Base-by-base conservation (phyloP, 75 land plant genomes). In the Sequoia sempervirens region DNA sequence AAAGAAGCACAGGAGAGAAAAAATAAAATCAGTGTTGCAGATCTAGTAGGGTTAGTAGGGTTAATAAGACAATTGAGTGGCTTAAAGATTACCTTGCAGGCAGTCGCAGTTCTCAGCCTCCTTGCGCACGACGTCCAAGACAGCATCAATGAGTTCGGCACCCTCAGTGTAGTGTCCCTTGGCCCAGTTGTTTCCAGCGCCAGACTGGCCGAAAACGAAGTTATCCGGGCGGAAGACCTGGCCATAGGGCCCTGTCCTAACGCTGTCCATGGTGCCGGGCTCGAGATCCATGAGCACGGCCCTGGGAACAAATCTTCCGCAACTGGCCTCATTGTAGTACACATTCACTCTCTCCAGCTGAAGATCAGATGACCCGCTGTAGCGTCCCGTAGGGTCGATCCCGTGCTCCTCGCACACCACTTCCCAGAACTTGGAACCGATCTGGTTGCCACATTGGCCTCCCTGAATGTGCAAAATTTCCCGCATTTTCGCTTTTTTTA, bases 361-460 rank as follows among this genome's bases (percentile, higher is more conserved):
- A 30, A 84, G 73, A n/a, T 84, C 90, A 34, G 85, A 81, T 32
- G 83, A 85, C 23, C 90, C 90, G 4, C 26, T 56, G 85, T 88
- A 86, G 37, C 34, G 74, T 8, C 90, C 90, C 4, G 90, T 86
- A 37, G 34, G 90, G 61, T 88, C 90, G 47, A 88, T 86, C 43
- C 90, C 90, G 70, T 88, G 90, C 81, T 88, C 90, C 26, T 87
- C 87, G 80, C 91, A 89, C 79, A 89, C 88, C 15, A 89, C 91
- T 28, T 89, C 91, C 91, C 91, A 90, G 81, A 90, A 90, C 85
- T 90, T 90, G 83, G 92, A 84, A 3, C 92, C 92, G 75, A 90
- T 90, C 86, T 92, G 93, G 90, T 92, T 92, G n/a, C 93, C 93
- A 80, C 93, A 92, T 87, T 92, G 93, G 41, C 93, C 93, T 17